These are phyloP conservation scores for Cladophialophora yegresii DNA, from an alignment of 2,329 filamentous ascomycete genomes.

Conservation along the genomic window DNA sequence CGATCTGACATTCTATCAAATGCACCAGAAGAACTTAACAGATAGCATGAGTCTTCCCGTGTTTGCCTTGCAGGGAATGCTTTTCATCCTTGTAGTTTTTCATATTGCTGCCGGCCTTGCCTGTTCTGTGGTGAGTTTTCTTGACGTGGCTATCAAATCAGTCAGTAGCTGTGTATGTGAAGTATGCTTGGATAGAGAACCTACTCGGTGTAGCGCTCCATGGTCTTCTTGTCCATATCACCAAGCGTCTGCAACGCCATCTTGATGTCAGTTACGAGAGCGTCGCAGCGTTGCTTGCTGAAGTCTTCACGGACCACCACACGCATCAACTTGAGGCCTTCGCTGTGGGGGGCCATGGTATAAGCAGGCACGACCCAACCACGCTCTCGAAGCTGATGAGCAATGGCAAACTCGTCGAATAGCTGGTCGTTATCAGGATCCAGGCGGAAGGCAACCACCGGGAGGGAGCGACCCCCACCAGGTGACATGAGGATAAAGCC, in stretches of 20 bases:
- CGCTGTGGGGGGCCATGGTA: constrained; percentile 89
- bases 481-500: constrained; percentile 90
- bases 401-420: constrained; percentile 75
- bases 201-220: constrained; percentile 70
- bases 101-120: constrained; percentile 53
- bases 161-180: constrained; percentile 13
- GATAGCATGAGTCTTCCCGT: constrained; percentile 83
- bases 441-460: constrained; percentile 86
- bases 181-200: constrained; percentile 30
- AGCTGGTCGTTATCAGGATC: constrained; percentile 57
- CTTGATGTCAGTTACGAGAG: constrained; percentile 75
- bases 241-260: constrained; percentile 71
- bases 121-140: constrained; percentile 56
- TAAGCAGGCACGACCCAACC: constrained; percentile 96
- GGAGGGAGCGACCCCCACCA: constrained; percentile 73
- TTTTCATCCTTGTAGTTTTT: constrained; percentile 67
- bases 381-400: constrained; percentile 80
- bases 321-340: constrained; percentile 83
- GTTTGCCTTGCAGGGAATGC: constrained; percentile 78
- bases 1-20: background rate
- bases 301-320: constrained; percentile 93
- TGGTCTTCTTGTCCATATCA: constrained; percentile 69
- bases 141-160: constrained; percentile 51
- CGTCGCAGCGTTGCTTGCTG: constrained; percentile 75
- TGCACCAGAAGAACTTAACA: constrained; percentile 58